phyloP scores from a whole-genome alignment of 305 asterid genomes.

The Fraxinus sp. region DNA sequence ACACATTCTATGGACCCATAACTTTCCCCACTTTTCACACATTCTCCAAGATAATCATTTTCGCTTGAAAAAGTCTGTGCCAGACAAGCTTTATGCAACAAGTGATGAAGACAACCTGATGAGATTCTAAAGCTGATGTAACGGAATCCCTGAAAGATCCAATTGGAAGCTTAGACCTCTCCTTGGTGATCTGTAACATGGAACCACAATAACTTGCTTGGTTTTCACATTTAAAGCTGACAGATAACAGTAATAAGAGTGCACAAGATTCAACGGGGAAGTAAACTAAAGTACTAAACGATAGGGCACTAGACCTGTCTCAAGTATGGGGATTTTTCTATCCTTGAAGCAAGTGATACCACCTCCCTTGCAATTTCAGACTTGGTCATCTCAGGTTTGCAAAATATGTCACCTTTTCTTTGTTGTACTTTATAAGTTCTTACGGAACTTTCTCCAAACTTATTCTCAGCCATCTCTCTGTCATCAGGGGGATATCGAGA shows the following conservation, averaged over 20 bases:
- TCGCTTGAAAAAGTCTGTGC: not conserved
- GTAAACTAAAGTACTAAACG: slow-evolving; percentile 15
- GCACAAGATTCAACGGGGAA: slow-evolving; percentile 1
- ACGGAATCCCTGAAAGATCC: slow-evolving; percentile 70
- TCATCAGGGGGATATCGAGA: slow-evolving; percentile 74
- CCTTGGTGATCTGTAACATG: slow-evolving; percentile 52
- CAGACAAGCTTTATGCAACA: not conserved
- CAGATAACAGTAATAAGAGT: not conserved
- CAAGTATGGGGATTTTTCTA: slow-evolving; percentile 49
- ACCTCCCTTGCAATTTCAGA: slow-evolving; percentile 60
- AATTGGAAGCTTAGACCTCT: slow-evolving; percentile 86
- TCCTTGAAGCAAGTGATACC: slow-evolving; percentile 49
- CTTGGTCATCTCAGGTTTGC: slow-evolving; percentile 49
- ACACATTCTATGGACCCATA: not conserved
- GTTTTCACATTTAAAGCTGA: slow-evolving; percentile 2
- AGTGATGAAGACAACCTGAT: slow-evolving; percentile 60
- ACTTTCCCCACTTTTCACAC: not conserved
- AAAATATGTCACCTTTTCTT: slow-evolving; percentile 57
- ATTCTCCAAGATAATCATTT: not conserved
- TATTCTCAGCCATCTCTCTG: slow-evolving; percentile 45
- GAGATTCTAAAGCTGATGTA: slow-evolving; percentile 60
- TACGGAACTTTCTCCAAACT: slow-evolving; percentile 34
- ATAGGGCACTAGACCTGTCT: slow-evolving; percentile 53
- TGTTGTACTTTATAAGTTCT: slow-evolving; percentile 26
- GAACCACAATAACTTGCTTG: slow-evolving; percentile 13